A percentile compares a stretch with the other conserved stretches of the same genome.
These are phyloP conservation scores for Rhododendron vialii DNA, from an alignment of 148 eudicot species.

Conservation along the genomic window DNA sequence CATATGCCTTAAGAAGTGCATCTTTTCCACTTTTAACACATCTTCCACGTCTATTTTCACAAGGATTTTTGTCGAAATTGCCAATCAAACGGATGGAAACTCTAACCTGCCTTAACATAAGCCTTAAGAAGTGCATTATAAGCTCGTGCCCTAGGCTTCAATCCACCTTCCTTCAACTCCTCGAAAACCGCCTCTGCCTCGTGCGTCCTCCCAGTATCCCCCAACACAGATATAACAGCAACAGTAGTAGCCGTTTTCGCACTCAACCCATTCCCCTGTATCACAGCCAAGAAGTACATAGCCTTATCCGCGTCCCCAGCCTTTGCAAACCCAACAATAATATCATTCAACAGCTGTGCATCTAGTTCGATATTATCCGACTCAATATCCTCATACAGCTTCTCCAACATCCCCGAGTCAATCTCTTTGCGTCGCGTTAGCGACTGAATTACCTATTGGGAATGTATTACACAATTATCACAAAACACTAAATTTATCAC, in stretches of 20 bases:
- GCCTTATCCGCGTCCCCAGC: conserved; percentile 72
- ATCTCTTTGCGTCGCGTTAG: conserved; percentile 39
- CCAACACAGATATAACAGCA: conserved; percentile 58
- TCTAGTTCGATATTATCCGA: conserved; percentile 67
- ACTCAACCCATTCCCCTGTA: conserved; percentile 81
- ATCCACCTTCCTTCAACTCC: conserved; percentile 88
- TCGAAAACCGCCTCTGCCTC: conserved; percentile 94
- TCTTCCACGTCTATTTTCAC: neutral
- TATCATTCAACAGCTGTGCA: conserved; percentile 73
- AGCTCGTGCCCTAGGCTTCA: conserved; percentile 79
- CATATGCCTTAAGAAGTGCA: conserved; percentile 85
- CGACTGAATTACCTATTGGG: conserved; percentile 48
- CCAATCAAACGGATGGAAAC: neutral
- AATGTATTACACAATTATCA: neutral
- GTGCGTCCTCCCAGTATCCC: conserved; percentile 65
- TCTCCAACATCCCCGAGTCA: conserved; percentile 55
- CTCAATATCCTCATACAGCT: conserved; percentile 59
- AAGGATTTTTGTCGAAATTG: neutral
- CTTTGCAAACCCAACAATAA: conserved; percentile 76
- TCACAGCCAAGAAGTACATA: conserved; percentile 45
- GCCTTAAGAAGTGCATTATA: conserved; percentile 91
- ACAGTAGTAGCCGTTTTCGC: conserved; percentile 58
- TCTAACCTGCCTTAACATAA: conserved; percentile 51
- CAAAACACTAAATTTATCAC: neutral
- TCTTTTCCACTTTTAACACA: conserved; percentile 6